Evolutionary conservation across 495 filamentous ascomycete genomes (phyloP), one percentile per base, ranked within the genome.

Genomic region (Neurospora sp.): DNA sequence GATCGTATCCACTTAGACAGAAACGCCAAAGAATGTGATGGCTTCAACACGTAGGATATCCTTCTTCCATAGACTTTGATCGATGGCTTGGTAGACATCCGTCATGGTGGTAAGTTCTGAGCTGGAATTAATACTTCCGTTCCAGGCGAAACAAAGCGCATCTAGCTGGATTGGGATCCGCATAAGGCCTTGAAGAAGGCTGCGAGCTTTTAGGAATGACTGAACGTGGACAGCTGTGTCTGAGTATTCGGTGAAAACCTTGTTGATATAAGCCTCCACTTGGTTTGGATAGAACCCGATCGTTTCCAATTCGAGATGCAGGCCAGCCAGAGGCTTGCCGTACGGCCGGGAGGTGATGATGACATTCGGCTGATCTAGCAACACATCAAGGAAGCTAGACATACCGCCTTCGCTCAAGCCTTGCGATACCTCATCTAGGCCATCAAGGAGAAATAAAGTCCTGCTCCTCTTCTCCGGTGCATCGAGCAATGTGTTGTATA

Each of bases 381-480:
- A 78, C 3, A 69, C 37, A 31, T 73, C 9, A 31, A 86, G 74
- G 40, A 84, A 75, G 31, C 71, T 20, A 68, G 27, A 72, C 76
- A 77, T 78, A 37, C 72, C 39, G 68, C 40, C 38, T 72, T 20
- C 14, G 68, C 73, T 61, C 69, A 81, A 75, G 40, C 77, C 73
- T 40, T 80, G 53, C 22, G 75, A 80, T 22, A 84, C 74, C 77
- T 85, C 83, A 72, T 85, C 83, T 31, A 84, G 73, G 39, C 84
- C 81, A 75, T 85, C 81, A 27, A 84, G 78, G 27, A 84, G 69
- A 40, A 83, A 82, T 4, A 84, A 73, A 72, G 76, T 82, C 68
- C 73, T 76, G 18, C 35, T 65, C 59, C 69, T 72, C 27, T 75
- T 69, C 9, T 65, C 45, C 53, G 74, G 41, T 27, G 27, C 1